phyloP scores from a whole-genome alignment of 176 grass and related monocot genomes.

The Triticum timopheevii region DNA sequence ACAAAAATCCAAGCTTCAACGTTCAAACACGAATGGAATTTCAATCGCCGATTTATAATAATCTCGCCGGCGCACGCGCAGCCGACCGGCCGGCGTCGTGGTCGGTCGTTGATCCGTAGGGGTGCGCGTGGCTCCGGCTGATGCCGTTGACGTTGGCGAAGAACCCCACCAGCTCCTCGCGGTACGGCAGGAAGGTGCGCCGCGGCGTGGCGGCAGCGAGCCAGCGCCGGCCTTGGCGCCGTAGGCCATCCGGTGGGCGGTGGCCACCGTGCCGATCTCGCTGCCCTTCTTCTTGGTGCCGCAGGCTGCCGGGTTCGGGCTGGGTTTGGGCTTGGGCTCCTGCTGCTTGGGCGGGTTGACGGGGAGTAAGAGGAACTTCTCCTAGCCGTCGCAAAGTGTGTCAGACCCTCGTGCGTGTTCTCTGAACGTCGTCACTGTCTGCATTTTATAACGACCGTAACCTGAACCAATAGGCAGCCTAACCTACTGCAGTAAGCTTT shows the following conservation, averaged over 20 bases:
- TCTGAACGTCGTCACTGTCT: no score
- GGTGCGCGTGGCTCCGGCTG: conserved; percentile 48
- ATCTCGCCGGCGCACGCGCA: not conserved
- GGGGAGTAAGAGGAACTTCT: conserved; percentile 84
- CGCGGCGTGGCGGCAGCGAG: not conserved
- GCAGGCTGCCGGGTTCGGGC: not conserved
- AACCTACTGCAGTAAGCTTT: no score
- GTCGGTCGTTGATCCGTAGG: not conserved
- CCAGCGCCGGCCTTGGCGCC: not conserved
- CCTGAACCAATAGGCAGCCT: no score
- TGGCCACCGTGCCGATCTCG: conserved; percentile 28
- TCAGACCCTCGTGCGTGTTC: no score
- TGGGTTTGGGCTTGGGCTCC: not conserved
- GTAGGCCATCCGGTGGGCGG: conserved; percentile 47
- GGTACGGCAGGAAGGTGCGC: conserved; percentile 80
- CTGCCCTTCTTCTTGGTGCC: not conserved
- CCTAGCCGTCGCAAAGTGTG: conserved; percentile 62
- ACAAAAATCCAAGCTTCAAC: not conserved
- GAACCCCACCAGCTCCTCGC: conserved; percentile 54
- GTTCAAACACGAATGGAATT: not conserved
- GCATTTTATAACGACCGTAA: no score
- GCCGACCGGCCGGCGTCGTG: not conserved
- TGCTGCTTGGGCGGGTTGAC: not conserved
- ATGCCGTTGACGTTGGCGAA: conserved; percentile 61
- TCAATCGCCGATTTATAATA: not conserved